phyloP scores from a whole-genome alignment of 345 rosid genomes.

The Firmiana major region DNA sequence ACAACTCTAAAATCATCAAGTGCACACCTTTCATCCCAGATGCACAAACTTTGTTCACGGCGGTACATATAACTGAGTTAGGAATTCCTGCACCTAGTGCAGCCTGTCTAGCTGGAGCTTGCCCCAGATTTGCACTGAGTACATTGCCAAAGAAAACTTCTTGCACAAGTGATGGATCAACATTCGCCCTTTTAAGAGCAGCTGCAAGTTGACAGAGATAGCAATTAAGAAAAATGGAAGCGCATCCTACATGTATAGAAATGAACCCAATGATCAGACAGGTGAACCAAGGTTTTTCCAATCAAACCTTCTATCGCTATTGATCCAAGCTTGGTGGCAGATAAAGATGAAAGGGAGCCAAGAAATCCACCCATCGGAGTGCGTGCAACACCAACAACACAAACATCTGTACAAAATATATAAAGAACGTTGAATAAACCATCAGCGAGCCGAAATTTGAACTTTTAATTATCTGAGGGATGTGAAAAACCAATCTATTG shows the following conservation, averaged over 20 bases:
- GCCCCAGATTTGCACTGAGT: slow-evolving; percentile 84
- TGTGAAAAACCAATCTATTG: neutral
- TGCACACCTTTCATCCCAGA: slow-evolving; percentile 85
- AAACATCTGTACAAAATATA: slow-evolving; percentile 61
- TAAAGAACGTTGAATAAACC: slow-evolving; percentile 3
- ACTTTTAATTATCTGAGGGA: neutral
- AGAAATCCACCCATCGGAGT: slow-evolving; percentile 98
- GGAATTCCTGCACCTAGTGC: slow-evolving; percentile 94
- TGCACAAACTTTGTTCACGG: slow-evolving; percentile 11
- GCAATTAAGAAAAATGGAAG: slow-evolving; percentile 12
- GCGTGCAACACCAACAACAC: slow-evolving; percentile 95
- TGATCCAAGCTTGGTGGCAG: slow-evolving; percentile 97
- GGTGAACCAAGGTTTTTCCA: neutral
- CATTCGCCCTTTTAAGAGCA: slow-evolving; percentile 84
- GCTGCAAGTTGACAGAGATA: slow-evolving; percentile 39
- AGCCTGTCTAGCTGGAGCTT: slow-evolving; percentile 99
- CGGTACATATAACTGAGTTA: slow-evolving; percentile 78
- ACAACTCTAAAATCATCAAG: neutral
- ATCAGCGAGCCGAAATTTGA: neutral
- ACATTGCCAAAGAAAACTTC: slow-evolving; percentile 96
- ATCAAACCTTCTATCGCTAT: slow-evolving; percentile 66
- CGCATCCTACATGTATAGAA: neutral
- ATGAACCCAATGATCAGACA: neutral
- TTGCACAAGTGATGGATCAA: slow-evolving; percentile 84
- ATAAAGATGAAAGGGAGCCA: slow-evolving; percentile 71